A percentile compares a stretch with the other conserved stretches of the same genome.
Evolutionary conservation across 345 rosid species (phyloP).

Genomic region (Gossypium thurberi): DNA sequence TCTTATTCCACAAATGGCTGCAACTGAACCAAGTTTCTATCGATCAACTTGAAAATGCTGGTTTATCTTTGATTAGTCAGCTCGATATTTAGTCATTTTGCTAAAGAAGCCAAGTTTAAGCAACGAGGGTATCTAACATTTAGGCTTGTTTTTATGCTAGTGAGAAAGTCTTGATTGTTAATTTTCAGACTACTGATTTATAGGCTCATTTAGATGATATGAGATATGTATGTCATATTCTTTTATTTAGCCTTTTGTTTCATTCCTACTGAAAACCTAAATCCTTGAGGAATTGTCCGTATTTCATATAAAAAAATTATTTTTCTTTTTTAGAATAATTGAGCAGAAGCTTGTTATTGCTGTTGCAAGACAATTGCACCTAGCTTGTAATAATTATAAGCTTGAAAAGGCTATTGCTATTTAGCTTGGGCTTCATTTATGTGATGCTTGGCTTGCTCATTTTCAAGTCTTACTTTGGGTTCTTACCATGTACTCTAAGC

Average conservation of each 20-base stretch:
- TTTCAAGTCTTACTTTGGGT: background rate
- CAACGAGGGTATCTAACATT: background rate
- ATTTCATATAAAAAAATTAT: background rate
- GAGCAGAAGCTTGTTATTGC: background rate
- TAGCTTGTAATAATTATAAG: background rate
- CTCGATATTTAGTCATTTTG: background rate
- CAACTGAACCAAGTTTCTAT: background rate
- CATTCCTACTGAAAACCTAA: background rate
- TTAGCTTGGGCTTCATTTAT: background rate
- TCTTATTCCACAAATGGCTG: background rate
- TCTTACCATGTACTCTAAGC: background rate
- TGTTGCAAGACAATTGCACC: background rate
- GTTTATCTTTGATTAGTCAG: background rate
- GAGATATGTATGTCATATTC: background rate
- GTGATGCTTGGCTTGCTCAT: background rate
- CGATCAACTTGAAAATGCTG: background rate
- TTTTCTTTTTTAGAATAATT: background rate
- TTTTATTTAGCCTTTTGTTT: background rate
- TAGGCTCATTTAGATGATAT: background rate
- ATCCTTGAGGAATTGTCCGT: background rate
- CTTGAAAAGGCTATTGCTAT: background rate
- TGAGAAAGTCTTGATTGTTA: background rate
- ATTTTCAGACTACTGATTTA: background rate
- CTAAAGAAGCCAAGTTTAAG: background rate
- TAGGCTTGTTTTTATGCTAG: background rate